Base-by-base conservation (phyloP, 495 filamentous ascomycete species). In the Choiromyces venosus region DNA sequence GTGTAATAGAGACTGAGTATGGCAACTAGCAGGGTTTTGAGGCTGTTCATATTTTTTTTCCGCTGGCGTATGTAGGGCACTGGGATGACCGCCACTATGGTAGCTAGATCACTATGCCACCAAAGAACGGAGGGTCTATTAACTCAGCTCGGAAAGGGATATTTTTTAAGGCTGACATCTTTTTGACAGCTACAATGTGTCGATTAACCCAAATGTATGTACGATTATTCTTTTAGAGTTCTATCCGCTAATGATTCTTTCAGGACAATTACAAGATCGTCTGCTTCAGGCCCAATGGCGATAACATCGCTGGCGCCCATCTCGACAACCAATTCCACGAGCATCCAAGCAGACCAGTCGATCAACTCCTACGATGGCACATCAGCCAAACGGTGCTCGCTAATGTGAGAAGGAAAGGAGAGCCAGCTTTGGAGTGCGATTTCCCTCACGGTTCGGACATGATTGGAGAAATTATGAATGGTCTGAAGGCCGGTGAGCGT, bases 401-500 rank as follows among this genome's bases (percentile, higher is more conserved):
- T 10, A 83, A 84, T 76, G 81, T 84, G 81, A 81, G 71, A 67
- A 80, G 79, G 69, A 78, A 71, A 74, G 83, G 83, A 46, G 83
- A 84, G 81, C 82, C 83, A 67, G 66, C 72, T 18, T 83, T 84
- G 65, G 82, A 85, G 76, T 77, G 80, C 79, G 83, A 85, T 74
- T 84, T 85, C 72, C 83, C 83, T 64, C 79, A 79, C 64, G 80
- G 82, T 37, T 76, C 75, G 56, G 83, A 84, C 75, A 83, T 82
- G 69, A 73, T 85, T 37, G 79, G 74, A 37, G 80, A 82, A 44
- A 83, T 83, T 72, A 71, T 76, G 52, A 72, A 76, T 33, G 82
- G 79, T 71, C 81, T 81, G 56, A 81, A 71, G 73, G 76, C 79
- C 36, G 70, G 37, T 66, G 78, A 82, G 76, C 77, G 82, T 70